phyloP scores from a whole-genome alignment of 768 basidiomycete species.

The Mrakia frigida region DNA sequence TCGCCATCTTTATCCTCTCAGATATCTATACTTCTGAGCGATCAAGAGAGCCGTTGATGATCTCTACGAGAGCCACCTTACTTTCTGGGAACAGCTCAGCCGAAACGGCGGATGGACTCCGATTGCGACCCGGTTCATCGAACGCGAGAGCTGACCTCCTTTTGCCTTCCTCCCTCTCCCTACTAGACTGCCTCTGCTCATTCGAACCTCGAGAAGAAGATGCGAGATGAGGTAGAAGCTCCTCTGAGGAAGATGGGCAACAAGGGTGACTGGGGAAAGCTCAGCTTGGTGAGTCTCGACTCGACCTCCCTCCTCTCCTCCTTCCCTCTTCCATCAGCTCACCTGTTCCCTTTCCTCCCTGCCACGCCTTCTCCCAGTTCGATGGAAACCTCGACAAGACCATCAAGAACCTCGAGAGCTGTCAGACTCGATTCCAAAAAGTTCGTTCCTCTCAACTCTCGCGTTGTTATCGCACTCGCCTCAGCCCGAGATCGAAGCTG shows the following conservation, averaged over 20 bases:
- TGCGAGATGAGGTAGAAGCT: conserved; percentile 42
- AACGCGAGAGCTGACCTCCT: background rate
- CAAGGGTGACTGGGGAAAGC: conserved; percentile 34
- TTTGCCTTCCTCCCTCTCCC: background rate
- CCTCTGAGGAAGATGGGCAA: conserved; percentile 41
- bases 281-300: conserved; percentile 6
- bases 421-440: conserved; percentile 41
- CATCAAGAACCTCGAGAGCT: conserved; percentile 43
- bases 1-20: too few relatives aligned
- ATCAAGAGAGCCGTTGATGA: too few relatives aligned
- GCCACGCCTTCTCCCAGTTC: conserved; percentile 10
- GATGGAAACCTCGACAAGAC: conserved; percentile 42
- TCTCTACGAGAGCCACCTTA: too few relatives aligned
- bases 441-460: background rate
- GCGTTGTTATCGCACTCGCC: background rate
- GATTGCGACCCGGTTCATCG: background rate
- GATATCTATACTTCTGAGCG: too few relatives aligned
- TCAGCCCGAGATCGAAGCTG: background rate
- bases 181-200: conserved; percentile 21
- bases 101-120: background rate
- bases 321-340: conserved; percentile 35
- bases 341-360: background rate
- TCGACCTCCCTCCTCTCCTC: conserved; percentile 24
- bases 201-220: conserved; percentile 19
- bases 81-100: too few relatives aligned